Conservation (phyloP, 169 alveolate species). For the Theileria luwenshuni region DNA sequence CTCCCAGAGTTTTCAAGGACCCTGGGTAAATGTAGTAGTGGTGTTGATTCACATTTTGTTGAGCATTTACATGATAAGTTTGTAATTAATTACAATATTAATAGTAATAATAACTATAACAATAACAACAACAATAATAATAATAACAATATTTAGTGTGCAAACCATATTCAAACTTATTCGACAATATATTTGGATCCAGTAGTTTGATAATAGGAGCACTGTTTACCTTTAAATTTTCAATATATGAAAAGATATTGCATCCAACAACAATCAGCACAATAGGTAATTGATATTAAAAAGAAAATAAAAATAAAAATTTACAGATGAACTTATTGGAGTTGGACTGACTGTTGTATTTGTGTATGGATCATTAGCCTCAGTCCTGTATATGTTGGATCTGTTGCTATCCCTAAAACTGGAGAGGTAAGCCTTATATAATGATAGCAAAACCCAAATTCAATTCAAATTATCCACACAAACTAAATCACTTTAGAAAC, state of each 20-base stretch:
- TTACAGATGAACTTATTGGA: no score
- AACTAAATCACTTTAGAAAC: not conserved
- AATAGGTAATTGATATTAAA: not conserved
- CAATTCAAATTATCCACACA: not conserved
- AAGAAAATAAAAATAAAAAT: no score
- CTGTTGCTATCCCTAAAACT: not conserved
- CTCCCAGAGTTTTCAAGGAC: not conserved
- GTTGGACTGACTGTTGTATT: no score
- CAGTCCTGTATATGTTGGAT: constrained; percentile 3
- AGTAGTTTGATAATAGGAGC: not conserved
- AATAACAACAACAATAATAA: not conserved
- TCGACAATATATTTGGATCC: constrained; percentile 13
- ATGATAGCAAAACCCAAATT: not conserved
- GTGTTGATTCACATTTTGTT: not conserved
- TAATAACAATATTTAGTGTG: not conserved
- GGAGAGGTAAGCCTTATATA: not conserved
- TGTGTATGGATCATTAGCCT: no score
- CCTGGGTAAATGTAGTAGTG: constrained; percentile 1
- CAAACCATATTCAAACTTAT: not conserved
- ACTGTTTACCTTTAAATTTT: constrained; percentile 5
- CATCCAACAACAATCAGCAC: not conserved
- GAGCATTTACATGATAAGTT: not conserved
- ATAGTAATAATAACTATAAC: not conserved
- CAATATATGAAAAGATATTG: not conserved
- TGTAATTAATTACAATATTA: not conserved